Percentiles rank a stretch among this genome's conserved stretches.
Evolutionary conservation across 208 protist species (phyloP).

Genomic region (Acanthamoeba culbertsoni): DNA sequence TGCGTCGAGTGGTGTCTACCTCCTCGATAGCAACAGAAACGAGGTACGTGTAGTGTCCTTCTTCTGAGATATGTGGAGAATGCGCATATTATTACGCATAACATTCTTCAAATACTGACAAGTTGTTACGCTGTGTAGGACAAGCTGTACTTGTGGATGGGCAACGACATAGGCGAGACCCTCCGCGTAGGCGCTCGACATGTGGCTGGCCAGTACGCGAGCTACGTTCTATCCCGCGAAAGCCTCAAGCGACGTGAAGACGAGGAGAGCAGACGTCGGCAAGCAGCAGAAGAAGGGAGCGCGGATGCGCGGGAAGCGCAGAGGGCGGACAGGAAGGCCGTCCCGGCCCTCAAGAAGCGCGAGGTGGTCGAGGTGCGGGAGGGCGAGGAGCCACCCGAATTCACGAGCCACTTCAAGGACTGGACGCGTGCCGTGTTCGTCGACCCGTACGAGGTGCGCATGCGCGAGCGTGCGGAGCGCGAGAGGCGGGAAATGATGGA

Average conservation of each 20-base stretch:
- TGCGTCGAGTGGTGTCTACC: not conserved
- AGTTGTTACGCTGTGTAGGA: not conserved
- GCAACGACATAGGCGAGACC: conserved; percentile 32
- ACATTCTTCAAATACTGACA: not conserved
- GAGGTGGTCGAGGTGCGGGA: conserved; percentile 12
- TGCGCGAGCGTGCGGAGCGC: not conserved
- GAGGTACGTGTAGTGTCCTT: too few species aligned
- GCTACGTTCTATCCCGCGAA: not conserved
- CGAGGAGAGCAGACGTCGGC: too few species aligned
- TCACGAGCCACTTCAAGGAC: conserved; percentile 40
- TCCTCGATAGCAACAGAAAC: not conserved
- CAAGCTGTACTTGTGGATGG: not conserved
- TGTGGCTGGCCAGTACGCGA: not conserved
- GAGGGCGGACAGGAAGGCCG: not conserved
- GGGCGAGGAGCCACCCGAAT: not conserved
- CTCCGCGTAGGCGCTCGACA: not conserved
- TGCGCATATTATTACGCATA: too few species aligned
- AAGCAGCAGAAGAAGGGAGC: not conserved
- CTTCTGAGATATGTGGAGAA: too few species aligned
- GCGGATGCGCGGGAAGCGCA: not conserved
- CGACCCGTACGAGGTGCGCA: conserved; percentile 45
- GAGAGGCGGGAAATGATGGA: not conserved
- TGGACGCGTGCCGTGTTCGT: conserved; percentile 31
- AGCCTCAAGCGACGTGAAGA: not conserved
- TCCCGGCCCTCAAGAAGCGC: not conserved